Evolutionary conservation across 2,329 filamentous ascomycete species (phyloP).

Genomic region (Alternaria ethzedia): DNA sequence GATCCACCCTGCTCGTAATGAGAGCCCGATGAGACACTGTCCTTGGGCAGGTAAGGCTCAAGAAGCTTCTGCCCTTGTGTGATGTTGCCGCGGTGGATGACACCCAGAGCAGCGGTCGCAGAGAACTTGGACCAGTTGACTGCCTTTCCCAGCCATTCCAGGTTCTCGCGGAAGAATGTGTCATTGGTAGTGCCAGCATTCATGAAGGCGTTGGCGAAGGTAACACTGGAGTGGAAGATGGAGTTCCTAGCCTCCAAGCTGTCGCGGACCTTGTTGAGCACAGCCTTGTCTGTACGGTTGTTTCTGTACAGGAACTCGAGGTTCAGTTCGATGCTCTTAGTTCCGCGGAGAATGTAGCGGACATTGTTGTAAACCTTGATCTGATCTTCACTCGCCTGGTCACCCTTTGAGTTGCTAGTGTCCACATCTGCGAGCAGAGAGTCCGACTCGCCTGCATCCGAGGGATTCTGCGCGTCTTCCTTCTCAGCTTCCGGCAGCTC

Average conservation of each 20-base stretch:
- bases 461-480: slow-evolving; percentile 53
- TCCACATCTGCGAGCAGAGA: slow-evolving; percentile 63
- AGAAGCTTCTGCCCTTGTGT: slow-evolving; percentile 91
- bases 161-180: slow-evolving; percentile 96
- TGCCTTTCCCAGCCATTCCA: slow-evolving; percentile 97
- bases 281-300: slow-evolving; percentile 88
- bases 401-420: slow-evolving; percentile 57
- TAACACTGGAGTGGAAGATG: slow-evolving; percentile 97
- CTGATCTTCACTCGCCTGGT: slow-evolving; percentile 56
- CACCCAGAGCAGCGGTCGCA: slow-evolving; percentile 91
- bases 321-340: slow-evolving; percentile 92
- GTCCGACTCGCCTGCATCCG: slow-evolving; percentile 64
- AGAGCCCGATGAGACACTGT: slow-evolving; percentile 75
- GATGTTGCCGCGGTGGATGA: slow-evolving; percentile 95
- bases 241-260: slow-evolving; percentile 95
- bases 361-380: slow-evolving; percentile 63
- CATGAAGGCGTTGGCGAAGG: slow-evolving; percentile 99
- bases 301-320: slow-evolving; percentile 96
- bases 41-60: slow-evolving; percentile 89
- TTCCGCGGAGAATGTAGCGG: slow-evolving; percentile 75
- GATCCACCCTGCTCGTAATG: slow-evolving; percentile 96
- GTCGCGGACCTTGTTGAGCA: slow-evolving; percentile 95
- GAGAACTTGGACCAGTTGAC: slow-evolving; percentile 99
- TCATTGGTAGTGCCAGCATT: slow-evolving; percentile 98
- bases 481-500: slow-evolving; percentile 67